phyloP scores from a whole-genome alignment of 345 rosid species.

The Linum lewisii region DNA sequence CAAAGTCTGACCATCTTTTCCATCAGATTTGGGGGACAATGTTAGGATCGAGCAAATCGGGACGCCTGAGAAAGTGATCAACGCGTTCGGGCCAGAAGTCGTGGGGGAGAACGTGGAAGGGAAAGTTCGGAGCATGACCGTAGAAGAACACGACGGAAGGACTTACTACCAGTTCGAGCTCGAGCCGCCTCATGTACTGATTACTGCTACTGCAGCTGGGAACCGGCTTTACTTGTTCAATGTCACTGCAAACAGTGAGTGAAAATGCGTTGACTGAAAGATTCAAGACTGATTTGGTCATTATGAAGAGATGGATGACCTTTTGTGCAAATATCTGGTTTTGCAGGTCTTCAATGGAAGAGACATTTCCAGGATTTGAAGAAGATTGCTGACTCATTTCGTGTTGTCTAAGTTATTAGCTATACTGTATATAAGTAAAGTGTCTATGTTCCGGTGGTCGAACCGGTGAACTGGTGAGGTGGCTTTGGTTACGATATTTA shows the following conservation, averaged over 20 bases:
- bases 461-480: too few relatives aligned
- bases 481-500: too few relatives aligned
- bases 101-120: slow-evolving; percentile 89
- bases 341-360: slow-evolving; percentile 90
- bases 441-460: too few relatives aligned
- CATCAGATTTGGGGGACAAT: slow-evolving; percentile 52
- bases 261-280: neutral
- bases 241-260: slow-evolving; percentile 61
- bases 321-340: neutral
- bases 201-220: slow-evolving; percentile 95
- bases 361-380: slow-evolving; percentile 83
- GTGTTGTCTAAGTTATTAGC: slow-evolving; percentile 36
- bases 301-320: neutral
- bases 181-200: slow-evolving; percentile 86
- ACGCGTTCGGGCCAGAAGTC: slow-evolving; percentile 93
- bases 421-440: too few relatives aligned
- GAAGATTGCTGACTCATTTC: slow-evolving; percentile 81
- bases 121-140: slow-evolving; percentile 60
- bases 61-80: slow-evolving; percentile 77
- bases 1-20: neutral
- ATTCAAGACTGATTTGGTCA: neutral
- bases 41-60: slow-evolving; percentile 74
- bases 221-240: slow-evolving; percentile 78
- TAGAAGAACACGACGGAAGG: slow-evolving; percentile 61
- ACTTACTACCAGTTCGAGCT: slow-evolving; percentile 73